Conservation (phyloP, 1,284 basidiomycete species). For the Melampsora americana region DNA sequence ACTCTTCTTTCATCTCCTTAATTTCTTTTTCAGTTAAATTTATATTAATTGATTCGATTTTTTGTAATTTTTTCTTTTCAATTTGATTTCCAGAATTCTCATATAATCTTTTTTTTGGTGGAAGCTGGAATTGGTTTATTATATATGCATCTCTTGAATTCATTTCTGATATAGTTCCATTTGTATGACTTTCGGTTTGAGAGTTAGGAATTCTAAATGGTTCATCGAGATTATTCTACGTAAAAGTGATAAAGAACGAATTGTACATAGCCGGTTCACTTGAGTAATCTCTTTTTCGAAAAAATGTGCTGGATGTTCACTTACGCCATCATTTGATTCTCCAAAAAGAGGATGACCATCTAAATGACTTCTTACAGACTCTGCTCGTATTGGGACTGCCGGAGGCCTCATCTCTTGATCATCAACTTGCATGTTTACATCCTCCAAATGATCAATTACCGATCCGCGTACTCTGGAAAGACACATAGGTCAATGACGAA, state of each 20-base stretch:
- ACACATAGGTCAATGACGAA: too few species aligned
- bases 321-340: neutral
- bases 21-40: neutral
- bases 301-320: neutral
- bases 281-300: too few species aligned
- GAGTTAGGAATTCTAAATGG: too few species aligned
- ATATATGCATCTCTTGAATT: conserved; percentile 3
- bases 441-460: neutral
- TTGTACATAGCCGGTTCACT: too few species aligned
- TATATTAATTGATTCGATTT: neutral
- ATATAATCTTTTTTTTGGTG: neutral
- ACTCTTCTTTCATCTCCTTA: neutral
- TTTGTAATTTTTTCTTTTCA: neutral
- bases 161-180: neutral
- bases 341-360: neutral
- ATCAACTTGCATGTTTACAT: neutral
- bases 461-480: neutral
- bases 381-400: neutral
- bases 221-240: too few species aligned
- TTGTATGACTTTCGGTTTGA: neutral
- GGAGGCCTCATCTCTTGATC: neutral
- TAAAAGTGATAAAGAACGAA: too few species aligned
- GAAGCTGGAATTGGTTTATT: neutral
- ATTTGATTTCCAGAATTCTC: neutral
- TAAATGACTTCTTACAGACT: neutral